These are phyloP conservation scores for Curvularia sp. DNA, from an alignment of 2,329 filamentous ascomycete species.

Conservation along the genomic window DNA sequence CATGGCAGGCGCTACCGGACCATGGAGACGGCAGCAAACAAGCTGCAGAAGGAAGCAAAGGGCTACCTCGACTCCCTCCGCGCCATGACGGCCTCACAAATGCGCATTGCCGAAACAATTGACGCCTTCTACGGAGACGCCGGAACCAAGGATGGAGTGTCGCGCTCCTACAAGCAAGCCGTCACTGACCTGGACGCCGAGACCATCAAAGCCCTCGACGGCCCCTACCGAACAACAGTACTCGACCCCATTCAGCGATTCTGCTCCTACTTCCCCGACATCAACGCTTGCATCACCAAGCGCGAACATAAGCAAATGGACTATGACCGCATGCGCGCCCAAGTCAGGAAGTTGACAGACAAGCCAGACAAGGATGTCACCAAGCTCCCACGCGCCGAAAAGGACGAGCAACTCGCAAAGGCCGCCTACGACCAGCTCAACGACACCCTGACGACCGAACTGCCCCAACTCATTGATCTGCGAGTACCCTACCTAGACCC, in stretches of 20 bases:
- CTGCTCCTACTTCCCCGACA: constrained; percentile 97
- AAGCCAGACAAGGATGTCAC: constrained; percentile 99
- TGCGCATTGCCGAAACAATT: constrained; percentile 99
- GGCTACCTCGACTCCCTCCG: constrained; percentile 95
- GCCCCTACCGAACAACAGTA: constrained; percentile 92
- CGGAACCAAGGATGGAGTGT: constrained; percentile 92
- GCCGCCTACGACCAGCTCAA: constrained; percentile 95
- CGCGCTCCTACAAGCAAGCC: constrained; percentile 96
- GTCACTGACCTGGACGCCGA: constrained; percentile 97
- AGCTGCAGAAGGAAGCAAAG: constrained; percentile 96
- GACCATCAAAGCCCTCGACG: constrained; percentile 97
- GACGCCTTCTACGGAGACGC: constrained; percentile 98
- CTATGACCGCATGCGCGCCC: constrained; percentile 93
- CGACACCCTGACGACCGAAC: constrained; percentile 89
- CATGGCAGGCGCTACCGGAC: constrained; percentile 83
- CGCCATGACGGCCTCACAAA: constrained; percentile 99
- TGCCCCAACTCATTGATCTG: constrained; percentile 95
- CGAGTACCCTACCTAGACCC: constrained; percentile 97
- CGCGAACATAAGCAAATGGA: constrained; percentile 97
- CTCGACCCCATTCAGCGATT: constrained; percentile 95
- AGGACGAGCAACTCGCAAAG: constrained; percentile 94
- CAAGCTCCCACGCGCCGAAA: constrained; percentile 93
- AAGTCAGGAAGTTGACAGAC: constrained; percentile 95
- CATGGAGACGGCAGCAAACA: constrained; percentile 92
- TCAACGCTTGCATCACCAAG: constrained; percentile 99